Evolutionary conservation across 352 stramenopile species (phyloP), one percentile per base, ranked within the genome.

Genomic region (Paralagenidium karlingii): DNA sequence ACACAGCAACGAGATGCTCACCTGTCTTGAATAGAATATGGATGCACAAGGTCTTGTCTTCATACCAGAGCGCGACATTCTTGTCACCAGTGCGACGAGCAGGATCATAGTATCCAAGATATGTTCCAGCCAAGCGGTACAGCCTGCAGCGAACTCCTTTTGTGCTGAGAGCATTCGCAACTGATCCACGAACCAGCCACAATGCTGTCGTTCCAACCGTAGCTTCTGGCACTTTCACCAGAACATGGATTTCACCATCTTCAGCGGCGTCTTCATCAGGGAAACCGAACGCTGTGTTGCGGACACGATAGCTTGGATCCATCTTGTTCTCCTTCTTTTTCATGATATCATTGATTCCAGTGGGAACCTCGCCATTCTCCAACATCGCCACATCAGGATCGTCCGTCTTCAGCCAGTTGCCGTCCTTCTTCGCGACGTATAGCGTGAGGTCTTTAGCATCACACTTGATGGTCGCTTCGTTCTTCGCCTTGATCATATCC

Each of bases 91-190:
- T 38, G 44, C 44, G 36, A 44, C 37, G 29, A 39, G 29, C 36
- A 30, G 47, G 47, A 28, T 49, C 47, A 34, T 49, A 54, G 28
- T 45, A 54, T 24, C 40, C 47, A 38, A 54, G 27, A 34, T 45
- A 32, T 38, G 34, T n/a, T 26, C 34, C 47, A 16, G 36, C 34
- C 24, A 54, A 13, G 6, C 34, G 40, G 42, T 45, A 45, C 3
- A 51, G 26, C 39, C 34, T 15, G 43, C 27, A 38, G 18, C 34
- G 29, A 24, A 37, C 28, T 20, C 21, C 32, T 48, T 44, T 40
- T 11, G 25, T 53, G 16, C 20, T 44, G 21, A 43, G 33, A 40
- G 39, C 46, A 40, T 42, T 40, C 20, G n/a, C 15, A 34, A 49
- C 31, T 36, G 47, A 54, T 28, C 34, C 34, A 32, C 16, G 47